A percentile compares a stretch with the other conserved stretches of the same genome.
These are phyloP conservation scores for Cladosporium phlei DNA, from an alignment of 2,329 filamentous ascomycete genomes.

Conservation along the genomic window DNA sequence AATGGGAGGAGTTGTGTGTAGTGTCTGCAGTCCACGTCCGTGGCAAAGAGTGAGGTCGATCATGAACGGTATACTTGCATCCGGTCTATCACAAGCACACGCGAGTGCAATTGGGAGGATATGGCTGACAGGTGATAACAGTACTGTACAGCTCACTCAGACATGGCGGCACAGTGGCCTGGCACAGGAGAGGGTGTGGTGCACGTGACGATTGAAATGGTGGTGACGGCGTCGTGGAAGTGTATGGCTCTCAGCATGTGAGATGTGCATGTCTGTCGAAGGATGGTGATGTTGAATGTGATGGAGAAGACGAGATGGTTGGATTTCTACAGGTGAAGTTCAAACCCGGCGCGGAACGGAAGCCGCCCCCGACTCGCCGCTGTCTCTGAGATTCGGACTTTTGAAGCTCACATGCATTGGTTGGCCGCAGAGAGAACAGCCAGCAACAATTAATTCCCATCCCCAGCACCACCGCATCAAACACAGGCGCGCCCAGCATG, in stretches of 20 bases:
- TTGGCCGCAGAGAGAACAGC: background rate
- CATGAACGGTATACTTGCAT: no score
- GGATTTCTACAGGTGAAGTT: slow-evolving; percentile 9
- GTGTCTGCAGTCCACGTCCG: no score
- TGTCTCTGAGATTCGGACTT: slow-evolving; percentile 6
- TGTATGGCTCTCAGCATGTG: slow-evolving; percentile 11
- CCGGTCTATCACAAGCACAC: background rate
- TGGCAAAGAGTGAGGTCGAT: no score
- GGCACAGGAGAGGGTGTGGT: no score
- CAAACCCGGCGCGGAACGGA: background rate
- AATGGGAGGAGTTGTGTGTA: no score
- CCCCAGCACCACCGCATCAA: background rate
- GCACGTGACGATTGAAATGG: background rate
- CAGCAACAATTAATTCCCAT: background rate
- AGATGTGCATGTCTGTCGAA: background rate
- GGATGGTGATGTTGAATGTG: background rate
- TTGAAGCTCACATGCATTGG: slow-evolving; percentile 11
- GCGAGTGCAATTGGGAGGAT: background rate
- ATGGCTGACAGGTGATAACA: no score
- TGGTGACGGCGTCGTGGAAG: no score
- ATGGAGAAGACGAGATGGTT: background rate
- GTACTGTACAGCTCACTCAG: slow-evolving; percentile 3
- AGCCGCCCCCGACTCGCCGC: background rate
- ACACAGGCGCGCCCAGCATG: background rate
- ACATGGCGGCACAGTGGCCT: background rate